Conservation (phyloP, 202 grass and related monocot genomes). For the Schoenoplectus triqueter region DNA sequence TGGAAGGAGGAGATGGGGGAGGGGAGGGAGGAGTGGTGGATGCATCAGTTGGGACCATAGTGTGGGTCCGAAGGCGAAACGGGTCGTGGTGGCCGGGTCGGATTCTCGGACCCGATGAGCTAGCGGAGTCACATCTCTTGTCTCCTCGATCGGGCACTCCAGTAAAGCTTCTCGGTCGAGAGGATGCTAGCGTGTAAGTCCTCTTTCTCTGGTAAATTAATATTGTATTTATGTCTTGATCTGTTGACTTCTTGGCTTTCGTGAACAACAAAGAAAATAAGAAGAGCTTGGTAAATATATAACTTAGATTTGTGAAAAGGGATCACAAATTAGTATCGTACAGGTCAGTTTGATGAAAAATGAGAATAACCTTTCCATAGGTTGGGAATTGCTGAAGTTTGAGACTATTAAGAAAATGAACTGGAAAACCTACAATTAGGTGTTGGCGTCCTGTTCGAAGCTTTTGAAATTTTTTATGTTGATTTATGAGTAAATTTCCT, state of each 20-base stretch:
- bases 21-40: conserved; percentile 48
- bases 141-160: conserved; percentile 72
- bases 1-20: conserved; percentile 45
- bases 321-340: not conserved
- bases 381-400: not conserved
- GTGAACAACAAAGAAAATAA: no score
- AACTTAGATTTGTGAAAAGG: conserved; percentile 2
- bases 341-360: not conserved
- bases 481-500: not conserved
- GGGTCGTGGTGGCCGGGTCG: conserved; percentile 84
- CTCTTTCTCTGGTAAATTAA: conserved; percentile 20
- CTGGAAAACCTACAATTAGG: not conserved
- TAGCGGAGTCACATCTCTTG: conserved; percentile 60
- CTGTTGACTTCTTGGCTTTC: conserved; percentile 12
- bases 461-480: not conserved
- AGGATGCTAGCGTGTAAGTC: conserved; percentile 82
- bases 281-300: not conserved
- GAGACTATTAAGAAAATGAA: not conserved
- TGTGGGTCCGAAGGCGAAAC: conserved; percentile 78
- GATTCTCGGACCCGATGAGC: conserved; percentile 67
- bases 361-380: not conserved
- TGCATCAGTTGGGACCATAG: conserved; percentile 65
- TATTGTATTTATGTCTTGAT: not conserved
- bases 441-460: not conserved
- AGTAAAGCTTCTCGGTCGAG: conserved; percentile 78